Percentiles rank a stretch among this genome's conserved stretches.
Conservation (phyloP, 345 rosid species). For the Camelina neglecta region DNA sequence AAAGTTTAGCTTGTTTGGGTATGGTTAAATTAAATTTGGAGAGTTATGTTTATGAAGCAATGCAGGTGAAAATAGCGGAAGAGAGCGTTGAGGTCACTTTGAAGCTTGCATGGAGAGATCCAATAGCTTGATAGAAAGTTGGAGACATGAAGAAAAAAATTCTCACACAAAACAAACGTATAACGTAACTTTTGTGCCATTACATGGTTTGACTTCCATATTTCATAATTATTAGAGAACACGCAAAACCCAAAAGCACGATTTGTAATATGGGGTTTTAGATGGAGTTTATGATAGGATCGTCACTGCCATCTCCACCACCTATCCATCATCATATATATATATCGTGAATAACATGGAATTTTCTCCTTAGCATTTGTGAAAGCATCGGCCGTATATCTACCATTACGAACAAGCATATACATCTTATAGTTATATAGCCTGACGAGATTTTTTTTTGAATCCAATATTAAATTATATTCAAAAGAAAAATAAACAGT, state of each 20-base stretch:
- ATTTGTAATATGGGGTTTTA: constrained; percentile 28
- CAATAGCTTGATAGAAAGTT: constrained; percentile 18
- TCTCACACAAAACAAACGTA: constrained; percentile 24
- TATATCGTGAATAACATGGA: constrained; percentile 11
- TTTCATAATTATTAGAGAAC: constrained; percentile 15
- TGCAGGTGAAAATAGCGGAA: constrained; percentile 45
- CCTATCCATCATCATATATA: not conserved
- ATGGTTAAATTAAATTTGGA: constrained; percentile 20
- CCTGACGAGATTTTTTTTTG: too few species aligned
- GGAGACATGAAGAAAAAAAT: constrained; percentile 4
- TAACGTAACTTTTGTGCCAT: constrained; percentile 10
- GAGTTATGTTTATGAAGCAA: constrained; percentile 35
- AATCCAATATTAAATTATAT: too few species aligned
- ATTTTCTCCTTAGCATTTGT: not conserved
- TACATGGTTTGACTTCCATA: constrained; percentile 6
- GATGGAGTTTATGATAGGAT: constrained; percentile 13
- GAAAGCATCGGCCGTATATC: constrained; percentile 1
- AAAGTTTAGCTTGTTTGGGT: not conserved
- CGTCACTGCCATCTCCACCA: constrained; percentile 18
- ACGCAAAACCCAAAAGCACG: constrained; percentile 1
- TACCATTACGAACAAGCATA: not conserved
- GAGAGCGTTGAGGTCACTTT: constrained; percentile 39
- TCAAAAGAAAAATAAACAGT: too few species aligned
- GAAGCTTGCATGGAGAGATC: constrained; percentile 15
- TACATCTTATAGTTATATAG: not conserved